Base-by-base conservation (phyloP, 345 rosid species). In the Lepidium africanum region DNA sequence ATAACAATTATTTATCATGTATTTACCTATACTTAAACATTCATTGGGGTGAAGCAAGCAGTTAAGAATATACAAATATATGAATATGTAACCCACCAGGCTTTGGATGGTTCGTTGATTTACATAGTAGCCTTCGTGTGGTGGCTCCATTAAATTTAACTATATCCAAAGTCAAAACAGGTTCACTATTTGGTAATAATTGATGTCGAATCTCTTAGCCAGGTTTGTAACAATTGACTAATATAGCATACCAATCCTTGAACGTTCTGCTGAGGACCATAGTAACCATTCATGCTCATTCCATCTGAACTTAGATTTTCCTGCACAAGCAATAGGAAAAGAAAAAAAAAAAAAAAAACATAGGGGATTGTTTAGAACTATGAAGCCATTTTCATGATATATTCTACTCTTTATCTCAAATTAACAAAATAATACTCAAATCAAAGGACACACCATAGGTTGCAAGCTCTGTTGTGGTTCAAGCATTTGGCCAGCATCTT, bases 111-210 rank as follows among this genome's bases (percentile, higher is more conserved):
- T 78, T 65, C 71, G 78, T 63, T 82, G 89, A 63, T 79, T 78
- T 46, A 82, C 87, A 77, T 75, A 82, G 80, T 79, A 85, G 60
- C 77, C 86, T 61, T 85, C 89, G 39, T 82, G 86, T 71, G 89
- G 86, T 30, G 86, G 89, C 75, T 85, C 89, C 89, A 85, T 82
- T 69, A 82, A 76, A 52, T 85, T 85, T 72, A 85, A 69, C 73
- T 79, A 83, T 39, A 82, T 80, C 78, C 79, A 72, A 47, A 73
- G 64, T 77, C 38, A 19, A 10, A 63, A 30, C 23, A 66, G 54
- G 37, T 35, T 79, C 55, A 55, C 45, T 7, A 35, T 42, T 15
- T 39, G 0, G 54, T 32, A 19, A 35, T 13, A 14, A 55, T 55
- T 46, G 8, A 49, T 69, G 38, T 15, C 4, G 11, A 49, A 62